A percentile compares a stretch with the other conserved stretches of the same genome.
These are phyloP conservation scores for Sporothrix mexicana DNA, from an alignment of 2,329 filamentous ascomycete species.

Conservation along the genomic window DNA sequence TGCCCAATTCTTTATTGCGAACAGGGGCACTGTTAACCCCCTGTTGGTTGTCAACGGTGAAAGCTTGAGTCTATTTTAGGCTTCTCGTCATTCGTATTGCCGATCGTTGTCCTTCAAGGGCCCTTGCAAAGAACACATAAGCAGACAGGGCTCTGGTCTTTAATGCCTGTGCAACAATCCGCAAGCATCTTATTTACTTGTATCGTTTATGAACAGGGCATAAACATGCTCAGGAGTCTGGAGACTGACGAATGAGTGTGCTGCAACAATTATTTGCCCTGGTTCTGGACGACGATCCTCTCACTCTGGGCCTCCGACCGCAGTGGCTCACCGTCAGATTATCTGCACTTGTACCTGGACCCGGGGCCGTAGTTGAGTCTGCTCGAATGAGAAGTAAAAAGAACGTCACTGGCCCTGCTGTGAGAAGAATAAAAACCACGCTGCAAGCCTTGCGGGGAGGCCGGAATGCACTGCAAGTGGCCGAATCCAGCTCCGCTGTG, in stretches of 20 bases:
- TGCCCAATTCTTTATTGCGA: not conserved
- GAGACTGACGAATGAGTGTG: not conserved
- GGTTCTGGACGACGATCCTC: not conserved
- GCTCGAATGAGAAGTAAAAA: not conserved
- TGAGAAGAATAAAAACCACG: not conserved
- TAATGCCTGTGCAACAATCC: not conserved
- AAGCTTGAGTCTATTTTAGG: not conserved
- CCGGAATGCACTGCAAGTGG: not conserved
- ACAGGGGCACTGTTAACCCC: not conserved
- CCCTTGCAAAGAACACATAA: not conserved
- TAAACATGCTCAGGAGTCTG: not conserved
- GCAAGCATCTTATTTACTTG: not conserved
- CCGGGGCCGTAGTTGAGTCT: not conserved
- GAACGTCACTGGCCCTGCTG: conserved; percentile 12
- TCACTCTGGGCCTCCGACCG: conserved; percentile 2
- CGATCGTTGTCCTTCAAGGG: conserved; percentile 4
- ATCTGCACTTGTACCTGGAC: not conserved
- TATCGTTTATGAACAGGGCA: no score
- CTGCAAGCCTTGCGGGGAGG: conserved; percentile 7
- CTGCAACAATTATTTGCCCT: not conserved
- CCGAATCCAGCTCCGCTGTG: not conserved
- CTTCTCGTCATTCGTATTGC: not conserved
- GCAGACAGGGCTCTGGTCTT: not conserved
- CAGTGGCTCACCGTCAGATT: conserved; percentile 15
- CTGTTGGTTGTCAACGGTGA: conserved; percentile 1